Percentiles rank a stretch among this genome's conserved stretches.
These are phyloP conservation scores for Tanacetum coccineum DNA, from an alignment of 129 eudicot species.

Conservation along the genomic window DNA sequence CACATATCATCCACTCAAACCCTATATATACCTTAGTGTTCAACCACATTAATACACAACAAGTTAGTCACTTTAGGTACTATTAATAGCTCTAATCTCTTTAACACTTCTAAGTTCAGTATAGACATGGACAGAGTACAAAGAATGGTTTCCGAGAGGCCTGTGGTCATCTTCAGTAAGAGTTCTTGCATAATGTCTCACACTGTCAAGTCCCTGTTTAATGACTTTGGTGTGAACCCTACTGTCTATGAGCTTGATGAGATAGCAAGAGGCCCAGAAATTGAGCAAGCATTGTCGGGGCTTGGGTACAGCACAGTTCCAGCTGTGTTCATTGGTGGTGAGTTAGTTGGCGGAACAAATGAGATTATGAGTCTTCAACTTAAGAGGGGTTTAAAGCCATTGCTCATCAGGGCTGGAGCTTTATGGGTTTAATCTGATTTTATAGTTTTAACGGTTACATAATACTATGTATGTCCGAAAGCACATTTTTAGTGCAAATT, in stretches of 20 bases:
- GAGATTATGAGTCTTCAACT: conserved; percentile 78
- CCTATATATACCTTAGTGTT: conserved; percentile 10
- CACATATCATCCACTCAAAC: conserved; percentile 19
- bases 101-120: neutral
- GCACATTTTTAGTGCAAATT: neutral
- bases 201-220: conserved; percentile 55
- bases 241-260: conserved; percentile 74
- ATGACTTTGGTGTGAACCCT: conserved; percentile 60
- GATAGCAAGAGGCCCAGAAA: conserved; percentile 44
- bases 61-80: neutral
- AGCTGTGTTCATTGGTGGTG: conserved; percentile 65
- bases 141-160: conserved; percentile 56
- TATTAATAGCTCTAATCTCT: neutral
- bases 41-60: neutral
- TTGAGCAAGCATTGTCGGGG: conserved; percentile 53
- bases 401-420: conserved; percentile 66
- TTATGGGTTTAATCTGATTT: conserved; percentile 42
- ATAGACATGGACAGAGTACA: conserved; percentile 48
- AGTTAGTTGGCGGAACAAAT: conserved; percentile 64
- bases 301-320: conserved; percentile 53
- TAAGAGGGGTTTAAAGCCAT: conserved; percentile 42
- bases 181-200: conserved; percentile 59
- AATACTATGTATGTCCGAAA: neutral
- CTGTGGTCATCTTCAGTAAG: conserved; percentile 80
- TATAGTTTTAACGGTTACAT: neutral